phyloP scores from a whole-genome alignment of 2,329 filamentous ascomycete species.

The Fusarium sp. region DNA sequence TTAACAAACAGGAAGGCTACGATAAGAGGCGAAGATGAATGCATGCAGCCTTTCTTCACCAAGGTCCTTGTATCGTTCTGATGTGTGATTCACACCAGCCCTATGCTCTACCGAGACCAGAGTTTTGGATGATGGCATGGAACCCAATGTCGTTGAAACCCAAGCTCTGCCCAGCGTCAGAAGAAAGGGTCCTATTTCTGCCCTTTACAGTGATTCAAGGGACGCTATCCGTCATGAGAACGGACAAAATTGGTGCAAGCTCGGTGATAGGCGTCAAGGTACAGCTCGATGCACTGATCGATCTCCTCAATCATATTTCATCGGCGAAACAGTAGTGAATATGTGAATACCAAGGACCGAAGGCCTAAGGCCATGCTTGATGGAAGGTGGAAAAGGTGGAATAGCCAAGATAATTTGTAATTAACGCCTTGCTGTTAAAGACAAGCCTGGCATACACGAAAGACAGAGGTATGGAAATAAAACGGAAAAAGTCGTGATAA shows the following conservation, averaged over 20 bases:
- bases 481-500: not conserved
- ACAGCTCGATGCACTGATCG: not conserved
- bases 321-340: not conserved
- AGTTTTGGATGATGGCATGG: too few relatives aligned
- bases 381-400: not conserved
- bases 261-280: not conserved
- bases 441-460: not conserved
- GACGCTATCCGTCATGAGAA: not conserved
- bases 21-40: not conserved
- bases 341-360: not conserved
- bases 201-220: not conserved
- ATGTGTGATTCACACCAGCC: too few relatives aligned
- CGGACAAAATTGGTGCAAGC: not conserved
- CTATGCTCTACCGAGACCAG: too few relatives aligned
- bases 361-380: not conserved
- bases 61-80: not conserved
- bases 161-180: not conserved
- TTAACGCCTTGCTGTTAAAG: not conserved
- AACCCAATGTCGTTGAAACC: not conserved
- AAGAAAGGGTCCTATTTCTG: not conserved
- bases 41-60: not conserved
- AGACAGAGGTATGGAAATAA: not conserved
- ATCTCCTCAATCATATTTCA: not conserved
- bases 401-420: not conserved
- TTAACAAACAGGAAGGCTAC: not conserved